A percentile compares a stretch with the other conserved stretches of the same genome.
Conservation (phyloP, 306 rosid species). For the Macrotyloma uniflorum region DNA sequence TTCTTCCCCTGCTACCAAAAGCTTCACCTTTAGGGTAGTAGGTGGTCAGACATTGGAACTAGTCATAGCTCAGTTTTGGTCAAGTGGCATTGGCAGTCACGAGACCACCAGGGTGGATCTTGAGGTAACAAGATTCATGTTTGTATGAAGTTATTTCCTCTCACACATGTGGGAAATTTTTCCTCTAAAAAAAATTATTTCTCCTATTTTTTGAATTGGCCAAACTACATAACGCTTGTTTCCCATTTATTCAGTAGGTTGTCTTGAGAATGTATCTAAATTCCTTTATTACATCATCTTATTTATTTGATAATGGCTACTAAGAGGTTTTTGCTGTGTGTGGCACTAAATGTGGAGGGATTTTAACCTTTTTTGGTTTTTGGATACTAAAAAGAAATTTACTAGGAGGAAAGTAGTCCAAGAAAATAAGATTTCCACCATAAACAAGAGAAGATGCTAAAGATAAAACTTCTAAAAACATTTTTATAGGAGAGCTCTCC, state of each 20-base stretch:
- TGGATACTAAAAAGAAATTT: background rate
- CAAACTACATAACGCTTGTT: conserved; percentile 2
- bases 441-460: background rate
- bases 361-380: background rate
- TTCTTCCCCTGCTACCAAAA: conserved; percentile 82
- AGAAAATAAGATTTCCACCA: background rate
- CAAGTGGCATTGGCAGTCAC: conserved; percentile 90
- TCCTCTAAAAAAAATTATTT: background rate
- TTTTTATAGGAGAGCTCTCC: background rate
- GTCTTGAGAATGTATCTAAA: background rate
- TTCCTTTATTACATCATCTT: background rate
- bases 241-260: conserved; percentile 14
- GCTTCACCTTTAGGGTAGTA: conserved; percentile 80
- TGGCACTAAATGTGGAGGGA: background rate
- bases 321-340: background rate
- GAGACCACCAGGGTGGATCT: conserved; percentile 76
- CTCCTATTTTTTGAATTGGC: conserved; percentile 4
- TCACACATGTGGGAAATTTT: conserved; percentile 16
- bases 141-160: conserved; percentile 23
- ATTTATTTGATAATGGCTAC: conserved; percentile 14
- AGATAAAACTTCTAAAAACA: background rate
- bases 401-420: background rate
- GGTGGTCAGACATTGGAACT: conserved; percentile 96
- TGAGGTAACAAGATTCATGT: conserved; percentile 64
- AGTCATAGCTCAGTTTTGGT: conserved; percentile 92